Evolutionary conservation across 1,139 yeast species (phyloP), one percentile per base, ranked within the genome.

Genomic region (Kurtzmaniella quercitrusa): DNA sequence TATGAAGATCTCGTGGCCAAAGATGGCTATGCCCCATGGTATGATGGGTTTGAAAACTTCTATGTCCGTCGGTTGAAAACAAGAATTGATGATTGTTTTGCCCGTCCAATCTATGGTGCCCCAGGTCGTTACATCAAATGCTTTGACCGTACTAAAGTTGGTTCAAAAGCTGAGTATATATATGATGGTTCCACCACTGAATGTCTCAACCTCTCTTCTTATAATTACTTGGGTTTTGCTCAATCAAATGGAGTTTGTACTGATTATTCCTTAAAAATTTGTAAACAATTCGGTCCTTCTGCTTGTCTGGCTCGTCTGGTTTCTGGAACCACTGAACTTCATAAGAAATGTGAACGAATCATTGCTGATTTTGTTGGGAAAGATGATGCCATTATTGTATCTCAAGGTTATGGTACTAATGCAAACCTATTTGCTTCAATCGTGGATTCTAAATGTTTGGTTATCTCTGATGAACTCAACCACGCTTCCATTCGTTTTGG

Each of bases 401-500:
- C 95, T 41, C 94, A 90, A 85, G 99, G 99, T 46, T 93, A 90
- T 61, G 95, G 96, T 54, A 93, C 98, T 11, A 93, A 93, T 62
- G 96, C 96, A n/a, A 84, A 85, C 56, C 71, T 93, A 45, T 93
- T 94, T 60, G 75, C 91, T 25, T 80, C 95, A 3, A 70, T 93
- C 47, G 87, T 89, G 39, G 96, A 91, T 64, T 77, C 88, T 50
- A 85, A 88, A 59, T 90, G 96, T 57, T 75, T 94, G 51, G 93
- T 94, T 44, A 86, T 94, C 45, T 85, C 95, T 21, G 99, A 93
- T 68, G 94, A 91, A 59, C 77, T 94, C 56, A 93, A 93, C 63
- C 99, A 93, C 63, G 94, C 97, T 1, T 89, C 97, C 1, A 89
- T 93, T 53, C 81, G 99, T 62, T 89, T 91, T 50, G 99, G 99